Evolutionary conservation across 345 rosid species (phyloP), one percentile per base, ranked within the genome.

Genomic region (Pseudoturritis turrita): DNA sequence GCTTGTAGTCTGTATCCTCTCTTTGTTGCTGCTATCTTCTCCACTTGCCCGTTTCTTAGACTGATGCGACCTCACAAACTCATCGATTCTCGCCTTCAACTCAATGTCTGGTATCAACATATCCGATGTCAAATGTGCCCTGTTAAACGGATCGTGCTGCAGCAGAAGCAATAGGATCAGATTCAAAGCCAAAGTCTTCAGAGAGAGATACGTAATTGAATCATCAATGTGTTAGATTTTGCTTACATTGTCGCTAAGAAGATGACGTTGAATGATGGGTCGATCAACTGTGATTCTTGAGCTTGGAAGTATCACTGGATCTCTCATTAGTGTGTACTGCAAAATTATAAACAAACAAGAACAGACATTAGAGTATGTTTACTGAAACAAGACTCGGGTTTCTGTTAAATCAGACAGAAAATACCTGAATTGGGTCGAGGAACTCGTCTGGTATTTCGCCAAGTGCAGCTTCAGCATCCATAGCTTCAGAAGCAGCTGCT

Each of bases 391-490:
- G 40, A 56, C 17, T 54, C 22, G 21, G 9, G 10, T 35, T 33
- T 39, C 39, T 61, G 26, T 40, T 5, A 18, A 31, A 23, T 28
- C 11, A 8, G 33, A 31, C 15, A 37, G 28, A 50, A 47, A 31
- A 17, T 33, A 66, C 47, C 71, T 26, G 63, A 54, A 70, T 78
- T 62, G 69, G 99, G 70, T 96, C 99, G n/a, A 96, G 98, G 86
- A 90, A 96, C 80, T 92, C 99, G 18, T 96, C 99, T 0, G 98
- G 99, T 74, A 87, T 85, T 60, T 94, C 98, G 66, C 99, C 98
- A 12, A 96, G 97, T 59, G 86, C 70, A 67, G 91, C 98, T 85
- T 96, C 99, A 58, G 98, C 72, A 47, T 96, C 98, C 96, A 90
- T 82, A 65, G 98, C 99, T 81, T 87, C 97, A 13, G 96, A 81